A percentile compares a stretch with the other conserved stretches of the same genome.
phyloP scores from a whole-genome alignment of 139 green algal species.

The Parachlorella kessleri region DNA sequence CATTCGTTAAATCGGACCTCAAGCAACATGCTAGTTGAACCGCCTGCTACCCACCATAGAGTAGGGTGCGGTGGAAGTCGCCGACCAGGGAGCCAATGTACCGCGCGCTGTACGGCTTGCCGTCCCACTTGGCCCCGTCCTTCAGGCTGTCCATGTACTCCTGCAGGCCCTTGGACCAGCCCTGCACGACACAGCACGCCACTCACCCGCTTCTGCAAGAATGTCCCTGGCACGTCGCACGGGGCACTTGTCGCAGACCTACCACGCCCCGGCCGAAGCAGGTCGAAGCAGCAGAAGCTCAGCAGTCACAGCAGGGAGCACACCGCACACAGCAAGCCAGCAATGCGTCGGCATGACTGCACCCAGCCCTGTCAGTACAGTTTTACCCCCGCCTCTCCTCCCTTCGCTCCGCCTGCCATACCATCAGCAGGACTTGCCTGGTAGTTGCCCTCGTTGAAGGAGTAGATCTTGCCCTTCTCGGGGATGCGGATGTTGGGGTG shows the following conservation, averaged over 20 bases:
- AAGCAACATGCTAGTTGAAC: too few relatives aligned
- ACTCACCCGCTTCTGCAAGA: too few relatives aligned
- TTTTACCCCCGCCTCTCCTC: too few relatives aligned
- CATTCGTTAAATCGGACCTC: too few relatives aligned
- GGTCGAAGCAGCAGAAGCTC: too few relatives aligned
- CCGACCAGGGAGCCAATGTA: slow-evolving; percentile 97
- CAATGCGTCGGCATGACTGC: neutral
- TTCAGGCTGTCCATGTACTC: slow-evolving; percentile 91
- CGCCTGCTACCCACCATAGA: slow-evolving; percentile 80
- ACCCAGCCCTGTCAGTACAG: too few relatives aligned
- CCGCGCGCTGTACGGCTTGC: slow-evolving; percentile 94
- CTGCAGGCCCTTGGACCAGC: slow-evolving; percentile 74
- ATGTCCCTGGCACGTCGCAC: too few relatives aligned
- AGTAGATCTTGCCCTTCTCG: slow-evolving; percentile 96
- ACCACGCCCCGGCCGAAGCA: too few relatives aligned
- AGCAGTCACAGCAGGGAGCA: too few relatives aligned
- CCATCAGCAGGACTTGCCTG: slow-evolving; percentile 21
- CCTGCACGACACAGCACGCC: neutral
- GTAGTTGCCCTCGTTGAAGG: slow-evolving; percentile 99
- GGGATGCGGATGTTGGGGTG: slow-evolving; percentile 85
- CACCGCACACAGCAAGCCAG: too few relatives aligned
- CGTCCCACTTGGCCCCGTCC: slow-evolving; percentile 67
- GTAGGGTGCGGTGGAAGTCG: slow-evolving; percentile 97
- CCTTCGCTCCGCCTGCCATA: neutral
- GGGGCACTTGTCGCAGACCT: too few relatives aligned